phyloP scores from a whole-genome alignment of 2,329 filamentous ascomycete genomes.

The Bipolaris cookei region DNA sequence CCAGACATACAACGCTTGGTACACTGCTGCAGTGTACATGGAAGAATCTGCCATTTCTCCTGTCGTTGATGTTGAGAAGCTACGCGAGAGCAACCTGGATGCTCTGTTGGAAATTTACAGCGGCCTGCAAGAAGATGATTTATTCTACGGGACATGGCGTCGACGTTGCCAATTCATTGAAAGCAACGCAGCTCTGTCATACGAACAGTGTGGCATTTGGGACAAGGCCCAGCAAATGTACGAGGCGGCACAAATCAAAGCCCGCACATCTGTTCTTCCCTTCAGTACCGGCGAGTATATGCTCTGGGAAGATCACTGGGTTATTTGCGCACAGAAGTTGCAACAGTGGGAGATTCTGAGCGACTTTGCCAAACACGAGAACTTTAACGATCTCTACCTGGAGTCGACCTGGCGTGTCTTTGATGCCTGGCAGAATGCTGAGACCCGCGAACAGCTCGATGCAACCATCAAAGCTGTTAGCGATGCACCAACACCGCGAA shows the following conservation, averaged over 20 bases:
- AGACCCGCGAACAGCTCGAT: constrained; percentile 88
- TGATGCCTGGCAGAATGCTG: constrained; percentile 89
- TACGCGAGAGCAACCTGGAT: constrained; percentile 93
- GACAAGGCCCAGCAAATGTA: constrained; percentile 98
- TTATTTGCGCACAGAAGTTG: constrained; percentile 94
- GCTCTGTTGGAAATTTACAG: constrained; percentile 94
- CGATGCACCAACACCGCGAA: constrained; percentile 91
- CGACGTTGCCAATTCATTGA: constrained; percentile 95
- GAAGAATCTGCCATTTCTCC: constrained; percentile 88
- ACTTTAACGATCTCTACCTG: constrained; percentile 92
- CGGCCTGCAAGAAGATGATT: constrained; percentile 88
- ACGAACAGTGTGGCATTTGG: constrained; percentile 99
- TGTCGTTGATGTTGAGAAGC: constrained; percentile 79
- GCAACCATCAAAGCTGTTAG: constrained; percentile 95
- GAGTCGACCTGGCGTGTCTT: constrained; percentile 96
- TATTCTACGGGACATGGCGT: constrained; percentile 98
- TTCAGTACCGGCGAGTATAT: constrained; percentile 98
- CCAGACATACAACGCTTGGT: constrained; percentile 95
- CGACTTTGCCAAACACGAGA: constrained; percentile 98
- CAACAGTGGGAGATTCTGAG: constrained; percentile 99
- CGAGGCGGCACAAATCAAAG: constrained; percentile 95
- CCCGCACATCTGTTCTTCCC: constrained; percentile 91
- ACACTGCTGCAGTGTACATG: constrained; percentile 87
- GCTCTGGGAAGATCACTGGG: constrained; percentile 99
- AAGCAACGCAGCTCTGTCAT: constrained; percentile 94